phyloP scores from a whole-genome alignment of 2,329 filamentous ascomycete genomes.

The Colletotrichum trifolii region DNA sequence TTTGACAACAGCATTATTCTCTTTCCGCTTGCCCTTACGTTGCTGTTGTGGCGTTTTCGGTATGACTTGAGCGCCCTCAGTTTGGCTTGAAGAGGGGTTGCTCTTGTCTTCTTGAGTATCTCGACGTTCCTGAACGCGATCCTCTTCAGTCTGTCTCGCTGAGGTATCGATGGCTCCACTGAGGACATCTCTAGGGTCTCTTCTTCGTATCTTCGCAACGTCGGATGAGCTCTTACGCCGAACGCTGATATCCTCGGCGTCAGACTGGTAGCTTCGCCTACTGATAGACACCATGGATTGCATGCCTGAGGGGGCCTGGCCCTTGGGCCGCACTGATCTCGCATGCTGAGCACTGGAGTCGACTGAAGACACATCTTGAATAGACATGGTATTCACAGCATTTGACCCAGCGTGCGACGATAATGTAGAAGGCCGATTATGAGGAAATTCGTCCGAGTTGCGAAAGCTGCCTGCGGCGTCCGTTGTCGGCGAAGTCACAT shows the following conservation, averaged over 20 bases:
- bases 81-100: conserved; percentile 23
- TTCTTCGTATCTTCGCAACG: conserved; percentile 22
- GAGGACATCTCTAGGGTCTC: conserved; percentile 13
- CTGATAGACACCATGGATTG: conserved; percentile 4
- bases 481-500: conserved; percentile 43
- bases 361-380: conserved; percentile 31
- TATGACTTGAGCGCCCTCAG: not conserved
- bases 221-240: conserved; percentile 26
- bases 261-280: conserved; percentile 2
- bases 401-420: conserved; percentile 68
- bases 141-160: not conserved
- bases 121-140: too few species aligned
- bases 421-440: conserved; percentile 55
- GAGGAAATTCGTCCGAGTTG: conserved; percentile 54
- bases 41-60: conserved; percentile 2
- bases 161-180: not conserved
- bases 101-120: not conserved
- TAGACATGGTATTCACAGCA: conserved; percentile 53
- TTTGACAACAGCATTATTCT: conserved; percentile 51
- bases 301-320: conserved; percentile 3
- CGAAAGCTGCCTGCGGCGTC: conserved; percentile 46
- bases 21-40: conserved; percentile 44
- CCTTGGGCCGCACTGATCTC: not conserved
- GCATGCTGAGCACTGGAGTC: conserved; percentile 27
- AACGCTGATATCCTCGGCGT: conserved; percentile 15